Conservation (phyloP, 2,329 filamentous ascomycete genomes). For the Clonostachys sp. region DNA sequence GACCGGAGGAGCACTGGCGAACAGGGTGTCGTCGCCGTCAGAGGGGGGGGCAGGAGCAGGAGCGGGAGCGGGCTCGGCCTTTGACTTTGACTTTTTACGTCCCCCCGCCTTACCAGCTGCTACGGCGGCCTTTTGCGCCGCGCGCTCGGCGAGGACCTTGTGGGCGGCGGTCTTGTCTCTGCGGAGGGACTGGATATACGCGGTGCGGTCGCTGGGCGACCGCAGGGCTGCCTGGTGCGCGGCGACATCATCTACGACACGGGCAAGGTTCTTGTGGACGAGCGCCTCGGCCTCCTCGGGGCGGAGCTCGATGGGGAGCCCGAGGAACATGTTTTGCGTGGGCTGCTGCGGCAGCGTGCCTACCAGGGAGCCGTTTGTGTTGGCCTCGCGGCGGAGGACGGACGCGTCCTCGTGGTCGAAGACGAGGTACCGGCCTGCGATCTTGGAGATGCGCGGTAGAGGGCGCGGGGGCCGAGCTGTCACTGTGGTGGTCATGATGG, state of each 20-base stretch:
- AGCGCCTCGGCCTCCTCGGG: constrained; percentile 84
- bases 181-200: constrained; percentile 58
- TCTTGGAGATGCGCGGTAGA: constrained; percentile 70
- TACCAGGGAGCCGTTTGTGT: constrained; percentile 80
- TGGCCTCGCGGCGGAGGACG: constrained; percentile 71
- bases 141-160: constrained; percentile 30
- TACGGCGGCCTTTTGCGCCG: constrained; percentile 24
- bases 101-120: constrained; percentile 12
- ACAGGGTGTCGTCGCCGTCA: not conserved
- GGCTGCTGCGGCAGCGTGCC: constrained; percentile 89
- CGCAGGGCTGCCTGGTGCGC: constrained; percentile 64
- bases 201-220: constrained; percentile 48
- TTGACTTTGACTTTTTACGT: constrained; percentile 8
- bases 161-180: constrained; percentile 35
- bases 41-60: not conserved
- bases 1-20: not conserved
- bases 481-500: constrained; percentile 7
- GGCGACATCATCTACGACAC: constrained; percentile 73
- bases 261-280: constrained; percentile 70
- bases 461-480: not conserved
- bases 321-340: constrained; percentile 91
- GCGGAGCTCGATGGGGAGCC: constrained; percentile 83
- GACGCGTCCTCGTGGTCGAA: constrained; percentile 82
- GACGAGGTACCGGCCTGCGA: constrained; percentile 78
- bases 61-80: not conserved